Base-by-base conservation (phyloP, 371 early-diverging fungal genomes). In the Mucor saturninus region DNA sequence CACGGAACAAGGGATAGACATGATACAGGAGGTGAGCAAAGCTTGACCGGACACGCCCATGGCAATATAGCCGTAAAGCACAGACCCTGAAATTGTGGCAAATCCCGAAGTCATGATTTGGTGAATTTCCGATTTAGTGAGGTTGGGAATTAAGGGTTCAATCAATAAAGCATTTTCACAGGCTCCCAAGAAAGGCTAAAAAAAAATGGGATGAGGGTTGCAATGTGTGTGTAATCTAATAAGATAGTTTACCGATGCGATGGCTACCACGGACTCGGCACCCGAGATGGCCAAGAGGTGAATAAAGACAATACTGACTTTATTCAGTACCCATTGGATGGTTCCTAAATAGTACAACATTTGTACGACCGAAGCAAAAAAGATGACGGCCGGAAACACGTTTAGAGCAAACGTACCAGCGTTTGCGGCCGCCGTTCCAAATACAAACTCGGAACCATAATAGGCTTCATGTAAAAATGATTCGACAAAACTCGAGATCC, bases 1-100 rank as follows among this genome's bases (percentile, higher is more conserved):
- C 42, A 95, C 73, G n/a, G 93, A 91, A 71, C 92, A 89, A 1
- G 95, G 95, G 49, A 93, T 87, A 6, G 93, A 94, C 94, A 94
- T 94, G 80, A 94, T 80, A 74, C 93, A 93, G 15, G 91, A 85
- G 1, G 94, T 92, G 64, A 91, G 73, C 21, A 91, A 67, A 30
- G 85, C 79, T 38, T 84, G 77, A 26, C 88, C 75, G 50, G 87
- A 80, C 1, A 87, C 80, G 32, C 88, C 88, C 65, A 90, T 71
- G 10, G 81, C 69, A 63, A 89, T 74, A 59, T 88, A 89, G 13
- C 80, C 89, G 52, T 89, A 78, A 39, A 94, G 75, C 15, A 89
- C 87, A 26, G 94, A 92, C 9, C 94, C 94, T 30, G 92, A 84
- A 56, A 91, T 86, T 55, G 93, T 93, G 9, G 94, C 86, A 76